Base-by-base conservation (phyloP, 495 filamentous ascomycete genomes). In the Xylaria grammica region DNA sequence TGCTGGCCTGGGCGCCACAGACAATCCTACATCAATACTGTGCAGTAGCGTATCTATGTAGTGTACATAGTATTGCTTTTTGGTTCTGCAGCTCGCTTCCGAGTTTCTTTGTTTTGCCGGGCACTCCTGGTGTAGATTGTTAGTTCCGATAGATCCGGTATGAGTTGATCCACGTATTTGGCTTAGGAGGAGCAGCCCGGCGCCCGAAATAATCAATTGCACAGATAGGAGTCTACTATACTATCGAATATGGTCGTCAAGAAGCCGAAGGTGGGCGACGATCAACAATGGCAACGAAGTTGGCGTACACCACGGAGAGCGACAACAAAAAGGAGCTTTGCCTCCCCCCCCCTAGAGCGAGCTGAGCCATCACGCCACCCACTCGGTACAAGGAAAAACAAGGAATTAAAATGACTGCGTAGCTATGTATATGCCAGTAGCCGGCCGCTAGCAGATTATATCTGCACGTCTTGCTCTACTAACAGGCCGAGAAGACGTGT, bases 61-160 rank as follows among this genome's bases (percentile, higher is more conserved):
- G 34, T 36, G 11, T 5, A 6, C 5, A 36, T 36, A 11, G 34
- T 36, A 6, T 59, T 59, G 19, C 56, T 59, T 27, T n/a, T 59
- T 48, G 4, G 17, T 27, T n/a, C 15, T 40, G 40, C 56, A 59
- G 40, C 56, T 59, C 42, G 56, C 56, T 59, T 48, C 27, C 29
- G 48, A 36, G 1, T 34, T 34, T 59, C 42, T 48, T 59, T 57
- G 36, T 26, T 57, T 48, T 59, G 40, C 24, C 24, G 11, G 17
- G 20, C 17, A 20, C 38, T 45, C 38, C 38, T 24, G 17, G 40
- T 44, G 8, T 15, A n/a, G n/a, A 48, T 59, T 36, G 48, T 59
- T 32, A 59, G 38, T 58, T 10, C 54, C 38, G 56, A 22, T 48
- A 26, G 56, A 59, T 48, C 56, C 42, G 42, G 42, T 19, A 46